Conservation (phyloP, 257 asterid species). For the Phtheirospermum japonicum region DNA sequence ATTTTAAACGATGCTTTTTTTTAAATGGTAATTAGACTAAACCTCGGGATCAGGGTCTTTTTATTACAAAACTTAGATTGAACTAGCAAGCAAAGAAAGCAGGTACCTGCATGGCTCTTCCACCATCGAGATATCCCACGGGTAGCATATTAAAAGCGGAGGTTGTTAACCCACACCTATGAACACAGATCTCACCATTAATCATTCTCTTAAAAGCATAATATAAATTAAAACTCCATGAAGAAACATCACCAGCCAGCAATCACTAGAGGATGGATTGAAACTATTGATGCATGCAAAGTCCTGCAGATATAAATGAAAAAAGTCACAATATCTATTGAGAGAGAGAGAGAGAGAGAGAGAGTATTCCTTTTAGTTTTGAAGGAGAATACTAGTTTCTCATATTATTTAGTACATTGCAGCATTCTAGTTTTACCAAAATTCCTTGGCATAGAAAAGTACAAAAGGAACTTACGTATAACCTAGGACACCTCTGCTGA, state of each 20-base stretch:
- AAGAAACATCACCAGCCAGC: conserved; percentile 74
- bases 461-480: too few species aligned
- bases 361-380: not conserved
- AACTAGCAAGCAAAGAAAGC: not conserved
- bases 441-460: too few species aligned
- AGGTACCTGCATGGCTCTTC: conserved; percentile 94
- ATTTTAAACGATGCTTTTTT: too few species aligned
- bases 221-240: conserved; percentile 15
- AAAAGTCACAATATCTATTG: conserved; percentile 3
- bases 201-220: conserved; percentile 20
- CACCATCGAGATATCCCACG: conserved; percentile 90
- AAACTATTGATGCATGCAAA: conserved; percentile 70
- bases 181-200: conserved; percentile 20
- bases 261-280: conserved; percentile 79
- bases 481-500: conserved; percentile 80
- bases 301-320: too few species aligned
- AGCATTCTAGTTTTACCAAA: too few species aligned
- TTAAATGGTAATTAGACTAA: not conserved
- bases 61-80: too few species aligned
- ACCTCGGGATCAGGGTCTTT: too few species aligned
- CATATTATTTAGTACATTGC: too few species aligned
- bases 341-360: conserved; percentile 16
- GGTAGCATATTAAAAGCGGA: conserved; percentile 87
- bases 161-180: conserved; percentile 85
- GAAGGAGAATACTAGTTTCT: too few species aligned